Base-by-base conservation (phyloP, 2,329 filamentous ascomycete species). In the Alternaria dauci region DNA sequence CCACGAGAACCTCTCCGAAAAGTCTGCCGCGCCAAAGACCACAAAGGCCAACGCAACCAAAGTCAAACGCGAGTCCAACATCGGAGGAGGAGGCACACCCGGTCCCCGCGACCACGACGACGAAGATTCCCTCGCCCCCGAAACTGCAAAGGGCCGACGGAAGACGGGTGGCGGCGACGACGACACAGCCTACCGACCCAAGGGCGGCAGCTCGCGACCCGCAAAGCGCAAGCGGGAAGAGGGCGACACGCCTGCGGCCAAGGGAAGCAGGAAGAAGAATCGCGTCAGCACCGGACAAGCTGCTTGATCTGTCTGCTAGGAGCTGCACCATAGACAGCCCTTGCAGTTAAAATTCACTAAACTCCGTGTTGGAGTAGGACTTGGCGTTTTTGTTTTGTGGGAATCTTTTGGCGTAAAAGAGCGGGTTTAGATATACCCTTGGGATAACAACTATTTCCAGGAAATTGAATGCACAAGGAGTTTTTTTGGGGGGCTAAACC, bases 171-270 rank as follows among this genome's bases (percentile, higher is more conserved):
- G 71, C 23, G 72, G 71, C 30, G 73, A 74, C 12, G 80, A 83
- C 54, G 82, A 84, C 63, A 75, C 78, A 12, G 77, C 81, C 3
- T 84, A 84, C 64, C 68, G 82, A 36, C 81, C 82, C 20, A 84
- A 84, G 65, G 82, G 82, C 4, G 82, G 82, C 2, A 81, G 79
- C 61, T 78, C 76, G 57, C 73, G 79, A 34, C 72, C 75, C 8
- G 65, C 71, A 9, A 82, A 81, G 70, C 74, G 79, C 63, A 84
- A 84, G 75, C 74, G 81, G 34, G 78, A 80, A 30, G 77, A 75
- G 7, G 78, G 72, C 1, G 78, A 79, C 18, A 59, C 65, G 8
- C 63, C 65, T 11, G 66, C 32, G 8, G 42, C 41, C 1, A 78
- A 75, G 50, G 70, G 69, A 8, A 65, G 69, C 7, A 69, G 72